Percentiles rank a stretch among this genome's conserved stretches.
Conservation (phyloP, 805 yeast genomes). For the Cyberlindnera amylophila region DNA sequence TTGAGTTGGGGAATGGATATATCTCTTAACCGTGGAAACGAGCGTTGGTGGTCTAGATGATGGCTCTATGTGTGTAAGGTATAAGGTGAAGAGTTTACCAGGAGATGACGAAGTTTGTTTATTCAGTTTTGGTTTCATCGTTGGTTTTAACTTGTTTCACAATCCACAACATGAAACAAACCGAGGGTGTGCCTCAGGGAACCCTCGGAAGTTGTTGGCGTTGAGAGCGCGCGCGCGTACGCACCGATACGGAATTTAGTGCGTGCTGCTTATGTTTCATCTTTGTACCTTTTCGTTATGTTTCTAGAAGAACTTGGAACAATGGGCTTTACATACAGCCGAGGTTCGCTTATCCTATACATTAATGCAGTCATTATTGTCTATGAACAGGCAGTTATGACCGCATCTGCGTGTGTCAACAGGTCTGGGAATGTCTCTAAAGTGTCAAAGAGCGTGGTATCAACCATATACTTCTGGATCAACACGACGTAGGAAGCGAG, state of each 20-base stretch:
- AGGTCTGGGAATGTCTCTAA: constrained; percentile 13
- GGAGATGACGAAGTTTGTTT: background rate
- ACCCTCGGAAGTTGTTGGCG: constrained; percentile 4
- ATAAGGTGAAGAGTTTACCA: no score
- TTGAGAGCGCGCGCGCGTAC: no score
- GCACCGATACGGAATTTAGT: no score
- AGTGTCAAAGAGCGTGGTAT: constrained; percentile 2
- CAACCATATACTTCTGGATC: constrained; percentile 19
- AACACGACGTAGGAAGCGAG: constrained; percentile 31
- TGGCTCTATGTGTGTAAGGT: background rate
- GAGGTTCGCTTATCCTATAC: no score
- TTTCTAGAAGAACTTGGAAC: no score
- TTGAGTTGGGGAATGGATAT: no score
- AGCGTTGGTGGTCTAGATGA: no score
- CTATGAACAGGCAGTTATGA: constrained; percentile 12
- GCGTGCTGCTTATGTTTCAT: background rate
- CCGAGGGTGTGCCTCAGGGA: constrained; percentile 11
- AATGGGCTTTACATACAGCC: no score
- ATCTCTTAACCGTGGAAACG: no score
- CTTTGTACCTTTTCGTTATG: no score
- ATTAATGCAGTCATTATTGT: background rate
- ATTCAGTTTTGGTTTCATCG: constrained; percentile 9
- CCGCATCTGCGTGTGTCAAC: constrained; percentile 17
- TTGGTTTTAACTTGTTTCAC: constrained; percentile 12
- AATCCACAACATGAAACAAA: constrained; percentile 17